phyloP scores from a whole-genome alignment of 1,284 basidiomycete species.

The Thelephora terrestris region DNA sequence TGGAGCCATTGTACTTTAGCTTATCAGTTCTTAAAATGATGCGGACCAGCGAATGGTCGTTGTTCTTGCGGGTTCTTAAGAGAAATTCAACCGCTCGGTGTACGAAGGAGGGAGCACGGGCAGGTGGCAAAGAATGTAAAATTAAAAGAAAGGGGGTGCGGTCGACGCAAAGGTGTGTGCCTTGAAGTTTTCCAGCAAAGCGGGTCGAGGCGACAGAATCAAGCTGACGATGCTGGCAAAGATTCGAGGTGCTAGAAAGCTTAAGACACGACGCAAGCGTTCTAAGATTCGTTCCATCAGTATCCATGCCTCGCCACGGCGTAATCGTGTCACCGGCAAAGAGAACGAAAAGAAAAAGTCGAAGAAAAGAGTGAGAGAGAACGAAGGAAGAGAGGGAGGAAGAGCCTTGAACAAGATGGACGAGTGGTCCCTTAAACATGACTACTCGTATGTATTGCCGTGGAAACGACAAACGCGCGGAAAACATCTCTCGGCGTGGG shows the following conservation, averaged over 20 bases:
- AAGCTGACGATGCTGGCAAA: neutral
- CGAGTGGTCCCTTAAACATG: constrained; percentile 16
- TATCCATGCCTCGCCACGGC: constrained; percentile 2
- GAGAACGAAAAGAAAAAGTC: constrained; percentile 32
- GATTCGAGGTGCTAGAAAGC: neutral
- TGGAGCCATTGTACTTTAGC: too few relatives aligned
- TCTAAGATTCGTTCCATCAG: constrained; percentile 15
- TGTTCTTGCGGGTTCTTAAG: neutral
- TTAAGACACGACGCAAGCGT: constrained; percentile 29
- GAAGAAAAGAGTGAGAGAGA: constrained; percentile 20
- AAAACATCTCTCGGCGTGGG: too few relatives aligned
- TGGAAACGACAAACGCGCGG: too few relatives aligned
- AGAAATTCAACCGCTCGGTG: constrained; percentile 8
- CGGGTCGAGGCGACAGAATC: too few relatives aligned
- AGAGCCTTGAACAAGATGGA: constrained; percentile 15
- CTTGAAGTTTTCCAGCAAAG: too few relatives aligned
- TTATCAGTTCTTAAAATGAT: too few relatives aligned
- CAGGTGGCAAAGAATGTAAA: constrained; percentile 23
- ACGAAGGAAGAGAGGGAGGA: constrained; percentile 25
- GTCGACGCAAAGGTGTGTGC: constrained; percentile 48
- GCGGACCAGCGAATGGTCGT: too few relatives aligned
- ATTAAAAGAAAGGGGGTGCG: constrained; percentile 41
- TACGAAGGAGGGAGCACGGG: constrained; percentile 10
- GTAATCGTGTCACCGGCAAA: constrained; percentile 26
- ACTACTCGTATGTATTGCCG: too few relatives aligned